Conservation (phyloP, 805 yeast species). For the Yueomyces sp. region DNA sequence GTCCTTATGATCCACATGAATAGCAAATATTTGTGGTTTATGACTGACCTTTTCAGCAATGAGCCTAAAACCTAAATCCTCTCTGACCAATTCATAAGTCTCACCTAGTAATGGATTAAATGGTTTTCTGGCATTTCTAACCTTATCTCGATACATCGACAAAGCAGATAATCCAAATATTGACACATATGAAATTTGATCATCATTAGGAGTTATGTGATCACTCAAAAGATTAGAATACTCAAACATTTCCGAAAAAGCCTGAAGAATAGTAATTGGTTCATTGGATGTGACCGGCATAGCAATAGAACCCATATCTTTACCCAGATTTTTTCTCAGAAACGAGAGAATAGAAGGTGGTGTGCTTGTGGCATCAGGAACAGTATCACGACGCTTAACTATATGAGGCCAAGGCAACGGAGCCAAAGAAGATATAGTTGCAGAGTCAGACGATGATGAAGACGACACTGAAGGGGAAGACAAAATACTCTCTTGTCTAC, state of each 20-base stretch:
- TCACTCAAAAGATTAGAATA: constrained; percentile 49
- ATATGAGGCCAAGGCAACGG: constrained; percentile 43
- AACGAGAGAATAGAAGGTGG: constrained; percentile 79
- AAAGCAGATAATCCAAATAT: constrained; percentile 70
- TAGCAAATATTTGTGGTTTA: constrained; percentile 70
- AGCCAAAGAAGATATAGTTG: background rate
- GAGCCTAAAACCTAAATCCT: constrained; percentile 62
- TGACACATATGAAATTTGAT: constrained; percentile 50
- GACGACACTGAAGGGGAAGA: too few species aligned
- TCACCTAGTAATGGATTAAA: constrained; percentile 92
- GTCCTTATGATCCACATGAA: constrained; percentile 52
- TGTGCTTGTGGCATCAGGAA: constrained; percentile 41
- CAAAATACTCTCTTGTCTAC: too few species aligned
- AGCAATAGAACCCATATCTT: constrained; percentile 70
- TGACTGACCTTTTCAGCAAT: constrained; percentile 81
- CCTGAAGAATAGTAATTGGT: constrained; percentile 73
- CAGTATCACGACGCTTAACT: constrained; percentile 42
- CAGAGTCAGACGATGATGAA: background rate
- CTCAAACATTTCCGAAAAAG: constrained; percentile 69
- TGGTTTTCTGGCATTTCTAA: constrained; percentile 74
- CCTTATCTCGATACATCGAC: constrained; percentile 59
- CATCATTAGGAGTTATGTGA: constrained; percentile 15
- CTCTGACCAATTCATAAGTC: constrained; percentile 80
- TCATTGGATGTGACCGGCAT: constrained; percentile 95
- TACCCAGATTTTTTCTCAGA: constrained; percentile 82